Evolutionary conservation across 495 filamentous ascomycete genomes (phyloP), one percentile per base, ranked within the genome.

Genomic region (Parathielavia hyrcaniae): DNA sequence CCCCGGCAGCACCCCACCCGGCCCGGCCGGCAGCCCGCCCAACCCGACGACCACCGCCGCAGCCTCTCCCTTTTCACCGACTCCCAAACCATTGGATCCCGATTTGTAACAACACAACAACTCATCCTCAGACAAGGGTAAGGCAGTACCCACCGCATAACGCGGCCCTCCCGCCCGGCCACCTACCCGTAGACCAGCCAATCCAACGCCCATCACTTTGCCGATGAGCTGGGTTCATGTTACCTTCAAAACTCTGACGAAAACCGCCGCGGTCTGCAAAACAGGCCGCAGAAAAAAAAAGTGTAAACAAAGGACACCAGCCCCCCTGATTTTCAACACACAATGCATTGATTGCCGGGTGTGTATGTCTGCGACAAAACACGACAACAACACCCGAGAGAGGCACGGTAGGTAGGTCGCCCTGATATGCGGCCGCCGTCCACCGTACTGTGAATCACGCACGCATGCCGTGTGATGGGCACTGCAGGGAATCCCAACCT

Each of bases 191-290:
- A 22, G 50, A 23, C 36, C 36, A n/a, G 50, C 50, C 50, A 40
- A 52, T 52, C 50, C 50, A 19, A 40, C 50, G 50, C 32, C 34
- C 48, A 50, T 50, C 48, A 50, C 11, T 13, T 16, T 16, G 35
- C 19, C 32, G 17, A 34, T 34, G 30, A 32, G 39, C 1, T n/a
- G 39, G 16, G 26, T 30, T 30, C 26, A n/a, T n/a, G n/a, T n/a
- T n/a, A n/a, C n/a, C n/a, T n/a, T n/a, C n/a, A n/a, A 41, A n/a
- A 7, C 13, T 41, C 13, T 8, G 39, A 41, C 16, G 10, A 10
- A 2, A 11, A 10, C 34, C 5, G 10, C 9, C 2, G 14, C 13
- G 39, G 39, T 16, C 39, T 17, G 39, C 39, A 13, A 41, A 41
- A 41, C 39, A 17, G 39, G 39, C 39, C 26, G 26, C 26, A 13